These are phyloP conservation scores for Cucurbitaria berberidis DNA, from an alignment of 2,329 filamentous ascomycete genomes.

Conservation along the genomic window DNA sequence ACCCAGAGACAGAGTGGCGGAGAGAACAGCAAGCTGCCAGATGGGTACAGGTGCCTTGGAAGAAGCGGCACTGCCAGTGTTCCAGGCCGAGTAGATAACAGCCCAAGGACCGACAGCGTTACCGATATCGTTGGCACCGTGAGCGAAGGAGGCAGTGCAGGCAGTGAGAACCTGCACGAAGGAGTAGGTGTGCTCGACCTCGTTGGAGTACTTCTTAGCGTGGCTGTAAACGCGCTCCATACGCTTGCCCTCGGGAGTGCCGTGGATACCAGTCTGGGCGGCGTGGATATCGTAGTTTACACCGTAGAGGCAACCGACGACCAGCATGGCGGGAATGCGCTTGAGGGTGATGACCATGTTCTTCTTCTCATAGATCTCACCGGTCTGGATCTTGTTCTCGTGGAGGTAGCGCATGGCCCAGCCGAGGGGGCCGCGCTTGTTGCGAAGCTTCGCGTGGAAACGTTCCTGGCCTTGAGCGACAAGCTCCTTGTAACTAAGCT, in stretches of 20 bases:
- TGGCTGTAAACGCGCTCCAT: slow-evolving; percentile 71
- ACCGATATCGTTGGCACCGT: slow-evolving; percentile 66
- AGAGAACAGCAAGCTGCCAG: slow-evolving; percentile 77
- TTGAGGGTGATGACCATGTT: slow-evolving; percentile 70
- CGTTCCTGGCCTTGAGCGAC: slow-evolving; percentile 62
- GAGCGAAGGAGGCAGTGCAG: slow-evolving; percentile 1
- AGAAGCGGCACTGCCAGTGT: slow-evolving; percentile 66
- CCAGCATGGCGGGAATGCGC: slow-evolving; percentile 72
- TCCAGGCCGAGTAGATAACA: slow-evolving; percentile 47
- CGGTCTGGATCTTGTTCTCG: slow-evolving; percentile 74
- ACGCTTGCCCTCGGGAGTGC: slow-evolving; percentile 74
- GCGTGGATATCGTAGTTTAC: slow-evolving; percentile 82
- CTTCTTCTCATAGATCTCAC: slow-evolving; percentile 74
- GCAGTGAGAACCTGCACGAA: not conserved
- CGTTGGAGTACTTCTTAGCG: slow-evolving; percentile 46
- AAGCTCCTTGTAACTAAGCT: slow-evolving; percentile 67
- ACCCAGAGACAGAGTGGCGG: slow-evolving; percentile 66
- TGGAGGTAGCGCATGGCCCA: slow-evolving; percentile 83
- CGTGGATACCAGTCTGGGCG: slow-evolving; percentile 71
- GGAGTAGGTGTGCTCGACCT: slow-evolving; percentile 50
- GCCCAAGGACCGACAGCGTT: slow-evolving; percentile 49
- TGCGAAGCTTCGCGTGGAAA: slow-evolving; percentile 68
- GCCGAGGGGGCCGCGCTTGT: slow-evolving; percentile 71
- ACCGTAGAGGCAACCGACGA: slow-evolving; percentile 72
- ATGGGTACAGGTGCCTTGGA: slow-evolving; percentile 71